phyloP scores from a whole-genome alignment of 441 rosid genomes.

The Populus hybrid region DNA sequence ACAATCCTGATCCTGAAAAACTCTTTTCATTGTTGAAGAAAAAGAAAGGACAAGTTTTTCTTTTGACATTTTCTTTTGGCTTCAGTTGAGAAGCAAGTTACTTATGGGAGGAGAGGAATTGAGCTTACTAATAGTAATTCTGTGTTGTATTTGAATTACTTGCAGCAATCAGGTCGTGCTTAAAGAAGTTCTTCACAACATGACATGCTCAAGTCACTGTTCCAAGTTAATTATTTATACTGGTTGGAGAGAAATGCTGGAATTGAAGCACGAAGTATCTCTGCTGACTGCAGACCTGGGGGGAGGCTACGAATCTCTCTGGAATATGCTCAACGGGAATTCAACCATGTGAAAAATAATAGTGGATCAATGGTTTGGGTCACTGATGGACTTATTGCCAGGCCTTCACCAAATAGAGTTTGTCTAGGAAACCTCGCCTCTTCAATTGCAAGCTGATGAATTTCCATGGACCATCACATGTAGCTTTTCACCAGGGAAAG shows the following conservation, averaged over 20 bases:
- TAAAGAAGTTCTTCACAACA: slow-evolving; percentile 68
- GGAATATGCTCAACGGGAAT: slow-evolving; percentile 80
- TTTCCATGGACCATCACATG: too few species aligned
- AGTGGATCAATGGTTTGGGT: slow-evolving; percentile 73
- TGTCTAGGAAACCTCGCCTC: slow-evolving; percentile 31
- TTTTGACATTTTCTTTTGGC: too few species aligned
- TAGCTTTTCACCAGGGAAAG: too few species aligned
- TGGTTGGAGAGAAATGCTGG: slow-evolving; percentile 97
- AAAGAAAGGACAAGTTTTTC: neutral
- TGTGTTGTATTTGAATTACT: slow-evolving; percentile 10
- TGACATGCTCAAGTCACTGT: slow-evolving; percentile 91
- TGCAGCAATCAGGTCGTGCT: slow-evolving; percentile 66
- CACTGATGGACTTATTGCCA: slow-evolving; percentile 79
- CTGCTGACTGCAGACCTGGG: slow-evolving; percentile 62
- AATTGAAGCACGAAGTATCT: slow-evolving; percentile 45
- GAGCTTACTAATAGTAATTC: neutral
- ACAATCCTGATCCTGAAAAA: neutral
- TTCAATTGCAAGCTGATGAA: slow-evolving; percentile 22
- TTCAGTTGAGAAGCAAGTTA: neutral
- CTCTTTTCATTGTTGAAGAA: neutral
- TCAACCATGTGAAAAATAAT: slow-evolving; percentile 69
- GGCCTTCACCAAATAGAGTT: slow-evolving; percentile 75
- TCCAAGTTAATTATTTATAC: slow-evolving; percentile 84
- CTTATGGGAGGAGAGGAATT: neutral
- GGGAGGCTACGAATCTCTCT: slow-evolving; percentile 77